These are phyloP conservation scores for Phaeoacremonium minimum DNA, from an alignment of 2,329 filamentous ascomycete species.

Conservation along the genomic window DNA sequence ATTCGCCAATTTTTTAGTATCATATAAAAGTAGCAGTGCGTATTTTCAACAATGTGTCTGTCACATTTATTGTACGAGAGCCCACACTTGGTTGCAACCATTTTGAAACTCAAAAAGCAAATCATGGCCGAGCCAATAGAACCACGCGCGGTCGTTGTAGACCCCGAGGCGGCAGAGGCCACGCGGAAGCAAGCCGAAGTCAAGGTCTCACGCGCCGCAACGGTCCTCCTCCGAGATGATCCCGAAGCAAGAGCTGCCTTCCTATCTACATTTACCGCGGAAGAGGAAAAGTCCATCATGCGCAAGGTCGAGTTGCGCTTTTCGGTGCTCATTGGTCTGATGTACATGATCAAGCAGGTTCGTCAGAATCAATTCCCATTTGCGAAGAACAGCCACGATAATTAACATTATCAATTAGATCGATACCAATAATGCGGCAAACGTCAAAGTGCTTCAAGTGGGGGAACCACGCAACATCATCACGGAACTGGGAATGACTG, in stretches of 20 bases:
- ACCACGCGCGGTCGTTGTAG: neutral
- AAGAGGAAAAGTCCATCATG: constrained; percentile 31
- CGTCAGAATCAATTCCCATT: constrained; percentile 3
- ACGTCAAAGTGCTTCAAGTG: constrained; percentile 36
- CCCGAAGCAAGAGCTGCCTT: constrained; percentile 15
- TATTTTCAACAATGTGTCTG: no score
- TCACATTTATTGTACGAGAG: no score
- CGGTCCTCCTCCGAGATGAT: neutral
- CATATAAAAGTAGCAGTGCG: no score
- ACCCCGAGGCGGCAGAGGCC: neutral
- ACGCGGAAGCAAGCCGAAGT: neutral
- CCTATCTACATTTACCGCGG: constrained; percentile 28
- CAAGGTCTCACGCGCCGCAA: neutral
- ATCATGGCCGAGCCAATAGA: neutral
- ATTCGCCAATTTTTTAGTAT: no score
- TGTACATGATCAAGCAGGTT: constrained; percentile 36
- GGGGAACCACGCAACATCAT: constrained; percentile 30
- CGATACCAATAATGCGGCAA: constrained; percentile 33
- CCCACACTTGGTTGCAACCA: no score
- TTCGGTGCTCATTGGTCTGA: constrained; percentile 29
- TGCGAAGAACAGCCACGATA: neutral
- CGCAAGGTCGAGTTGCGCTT: constrained; percentile 32
- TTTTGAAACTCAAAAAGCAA: no score
- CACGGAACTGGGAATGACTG: constrained; percentile 30
- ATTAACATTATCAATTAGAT: constrained; percentile 13